Evolutionary conservation across 2,329 filamentous ascomycete genomes (phyloP), one percentile per base, ranked within the genome.

Genomic region (Blastomyces emzantsi): DNA sequence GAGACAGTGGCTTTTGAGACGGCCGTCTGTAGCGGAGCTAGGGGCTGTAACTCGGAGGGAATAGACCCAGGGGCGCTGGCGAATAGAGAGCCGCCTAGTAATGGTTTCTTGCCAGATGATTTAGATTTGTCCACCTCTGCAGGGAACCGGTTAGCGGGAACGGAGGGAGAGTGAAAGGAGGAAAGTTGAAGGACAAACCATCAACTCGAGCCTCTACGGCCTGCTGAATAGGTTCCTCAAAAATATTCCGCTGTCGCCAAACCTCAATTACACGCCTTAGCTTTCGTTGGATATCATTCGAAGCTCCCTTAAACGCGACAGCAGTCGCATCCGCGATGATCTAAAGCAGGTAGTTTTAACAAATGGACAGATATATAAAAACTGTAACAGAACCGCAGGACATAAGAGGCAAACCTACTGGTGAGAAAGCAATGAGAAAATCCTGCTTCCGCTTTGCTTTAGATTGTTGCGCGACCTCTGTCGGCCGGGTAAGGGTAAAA

Each of bases 381-480:
- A 49, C 30, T 19, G 9, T 36, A 28, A 7, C 80, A 66, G 22
- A 62, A n/a, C 39, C 17, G 43, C 45, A 61, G 75, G 66, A 75
- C 69, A 61, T 19, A 59, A 22, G 25, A 55, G 41, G 25, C 11
- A 15, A 8, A 75, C 76, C 66, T 66, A 83, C 84, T 4, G 94
- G 92, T 56, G 93, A 89, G 76, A 96, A 97, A 8, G 94, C 93
- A 66, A 89, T 83, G 17, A 97, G 83, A 70, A 99, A 99, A 70
- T 99, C 94, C 62, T 92, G 87, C 76, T 96, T 97, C 67, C 89
- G 87, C 45, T 93, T 88, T 58, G 90, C 93, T 76, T 95, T 96
- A 30, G 92, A 96, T 73, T 97, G 94, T 74, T 99, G 94, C 28
- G 91, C 90, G 64, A 99, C 92, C 81, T 99, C 94, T 94, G 66